Evolutionary conservation across 2,329 filamentous ascomycete genomes (phyloP).

Genomic region (Mollisia scopiformis): DNA sequence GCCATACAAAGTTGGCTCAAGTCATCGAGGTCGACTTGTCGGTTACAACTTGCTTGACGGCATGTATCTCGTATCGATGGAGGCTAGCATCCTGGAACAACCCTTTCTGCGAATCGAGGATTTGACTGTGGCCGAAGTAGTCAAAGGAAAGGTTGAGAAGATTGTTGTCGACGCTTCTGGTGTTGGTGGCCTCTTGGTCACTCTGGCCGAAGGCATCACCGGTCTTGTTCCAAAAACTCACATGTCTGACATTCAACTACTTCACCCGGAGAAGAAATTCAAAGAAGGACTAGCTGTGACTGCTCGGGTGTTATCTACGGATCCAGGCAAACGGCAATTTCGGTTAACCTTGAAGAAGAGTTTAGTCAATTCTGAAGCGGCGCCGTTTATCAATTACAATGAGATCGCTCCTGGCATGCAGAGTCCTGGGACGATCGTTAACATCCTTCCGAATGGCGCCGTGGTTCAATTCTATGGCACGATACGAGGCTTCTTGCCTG

Average conservation of each 20-base stretch:
- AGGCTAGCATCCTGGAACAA: slow-evolving; percentile 81
- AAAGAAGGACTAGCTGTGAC: slow-evolving; percentile 83
- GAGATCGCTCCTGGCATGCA: slow-evolving; percentile 75
- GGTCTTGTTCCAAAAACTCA: slow-evolving; percentile 90
- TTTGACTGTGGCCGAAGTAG: slow-evolving; percentile 76
- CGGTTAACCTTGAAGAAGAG: slow-evolving; percentile 94
- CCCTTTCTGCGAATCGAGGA: slow-evolving; percentile 92
- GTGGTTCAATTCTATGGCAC: slow-evolving; percentile 90
- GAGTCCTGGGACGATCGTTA: slow-evolving; percentile 85
- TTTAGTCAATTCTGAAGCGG: slow-evolving; percentile 83
- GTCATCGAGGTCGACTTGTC: slow-evolving; percentile 80
- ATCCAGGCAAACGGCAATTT: slow-evolving; percentile 75
- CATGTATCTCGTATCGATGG: slow-evolving; percentile 81
- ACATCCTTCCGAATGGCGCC: slow-evolving; percentile 76
- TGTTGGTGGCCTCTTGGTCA: slow-evolving; percentile 79
- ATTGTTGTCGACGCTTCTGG: slow-evolving; percentile 79
- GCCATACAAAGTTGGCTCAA: slow-evolving; percentile 75
- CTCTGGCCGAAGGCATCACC: slow-evolving; percentile 82
- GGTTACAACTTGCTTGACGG: slow-evolving; percentile 89
- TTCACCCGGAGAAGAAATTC: slow-evolving; percentile 97
- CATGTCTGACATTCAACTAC: slow-evolving; percentile 82
- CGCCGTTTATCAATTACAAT: slow-evolving; percentile 79
- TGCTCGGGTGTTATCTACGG: slow-evolving; percentile 80
- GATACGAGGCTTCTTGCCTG: slow-evolving; percentile 84
- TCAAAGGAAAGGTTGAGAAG: slow-evolving; percentile 84